Conservation (phyloP, 2,329 filamentous ascomycete genomes). For the Cytospora leucostoma region DNA sequence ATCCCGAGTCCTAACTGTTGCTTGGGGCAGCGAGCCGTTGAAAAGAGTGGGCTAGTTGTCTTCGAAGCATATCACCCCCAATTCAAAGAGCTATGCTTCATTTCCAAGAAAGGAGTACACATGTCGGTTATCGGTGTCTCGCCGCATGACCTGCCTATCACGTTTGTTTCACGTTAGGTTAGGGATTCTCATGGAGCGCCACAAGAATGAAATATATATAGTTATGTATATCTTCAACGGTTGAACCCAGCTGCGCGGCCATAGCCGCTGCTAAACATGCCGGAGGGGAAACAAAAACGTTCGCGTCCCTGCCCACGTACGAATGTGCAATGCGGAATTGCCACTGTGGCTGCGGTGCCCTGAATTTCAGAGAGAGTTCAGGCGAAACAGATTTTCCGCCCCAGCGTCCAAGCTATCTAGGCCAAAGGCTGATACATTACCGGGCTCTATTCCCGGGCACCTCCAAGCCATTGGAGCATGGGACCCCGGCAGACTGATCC, state of each 20-base stretch:
- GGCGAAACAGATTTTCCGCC: slow-evolving; percentile 11
- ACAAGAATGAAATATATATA: neutral
- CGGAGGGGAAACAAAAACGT: slow-evolving; percentile 10
- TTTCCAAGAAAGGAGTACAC: neutral
- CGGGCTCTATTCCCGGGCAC: slow-evolving; percentile 1
- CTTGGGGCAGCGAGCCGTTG: neutral
- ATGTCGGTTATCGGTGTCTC: neutral
- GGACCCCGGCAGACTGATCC: too few relatives aligned
- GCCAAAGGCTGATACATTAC: neutral
- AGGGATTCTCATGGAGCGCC: neutral
- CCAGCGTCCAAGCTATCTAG: neutral
- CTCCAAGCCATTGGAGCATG: slow-evolving; percentile 1
- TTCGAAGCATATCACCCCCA: neutral
- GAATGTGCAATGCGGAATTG: slow-evolving; percentile 9
- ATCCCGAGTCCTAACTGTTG: neutral
- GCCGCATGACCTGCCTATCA: neutral
- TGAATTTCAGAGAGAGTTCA: slow-evolving; percentile 10
- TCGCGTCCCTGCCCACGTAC: slow-evolving; percentile 4
- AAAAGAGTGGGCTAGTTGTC: neutral
- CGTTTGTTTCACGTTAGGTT: neutral
- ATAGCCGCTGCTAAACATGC: slow-evolving; percentile 21
- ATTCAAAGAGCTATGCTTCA: neutral
- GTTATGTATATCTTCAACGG: slow-evolving; percentile 11
- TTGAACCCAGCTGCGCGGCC: slow-evolving; percentile 13
- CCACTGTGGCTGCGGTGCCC: slow-evolving; percentile 4